These are phyloP conservation scores for Leersia perrieri DNA, from an alignment of 176 grass and related monocot genomes.

Conservation along the genomic window DNA sequence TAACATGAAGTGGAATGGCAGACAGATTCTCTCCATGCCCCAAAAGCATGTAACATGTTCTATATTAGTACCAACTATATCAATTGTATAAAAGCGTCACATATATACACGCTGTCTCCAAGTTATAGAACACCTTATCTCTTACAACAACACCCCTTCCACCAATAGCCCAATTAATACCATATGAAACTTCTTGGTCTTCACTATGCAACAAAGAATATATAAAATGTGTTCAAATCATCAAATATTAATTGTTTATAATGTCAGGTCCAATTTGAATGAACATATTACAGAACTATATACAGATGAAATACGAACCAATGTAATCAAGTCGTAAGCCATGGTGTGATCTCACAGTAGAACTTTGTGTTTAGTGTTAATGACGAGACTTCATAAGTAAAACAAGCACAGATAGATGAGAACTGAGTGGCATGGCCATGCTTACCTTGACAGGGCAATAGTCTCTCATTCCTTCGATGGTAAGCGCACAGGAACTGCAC, in stretches of 20 bases:
- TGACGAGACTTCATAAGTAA: neutral
- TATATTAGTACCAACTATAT: neutral
- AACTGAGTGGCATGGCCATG: neutral
- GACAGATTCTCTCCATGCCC: conserved; percentile 47
- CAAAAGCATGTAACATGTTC: conserved; percentile 8
- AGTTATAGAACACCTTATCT: conserved; percentile 76
- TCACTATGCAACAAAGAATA: conserved; percentile 48
- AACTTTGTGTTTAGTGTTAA: neutral
- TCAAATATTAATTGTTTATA: neutral
- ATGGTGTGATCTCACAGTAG: neutral
- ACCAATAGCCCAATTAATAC: conserved; percentile 73
- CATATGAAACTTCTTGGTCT: conserved; percentile 56
- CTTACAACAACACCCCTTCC: conserved; percentile 64
- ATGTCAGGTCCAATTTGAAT: neutral
- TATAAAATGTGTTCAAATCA: neutral
- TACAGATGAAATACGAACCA: neutral
- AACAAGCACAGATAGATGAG: neutral
- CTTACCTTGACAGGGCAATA: conserved; percentile 45
- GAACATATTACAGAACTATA: neutral
- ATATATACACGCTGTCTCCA: conserved; percentile 25
- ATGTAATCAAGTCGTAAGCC: neutral
- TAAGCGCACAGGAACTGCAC: conserved; percentile 15
- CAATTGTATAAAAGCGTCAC: neutral
- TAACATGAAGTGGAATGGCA: conserved; percentile 73
- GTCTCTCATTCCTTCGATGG: conserved; percentile 33